Evolutionary conservation across 164 flowering plant genomes (phyloP), one percentile per base, ranked within the genome.

Genomic region (Vitis rotundifolia): DNA sequence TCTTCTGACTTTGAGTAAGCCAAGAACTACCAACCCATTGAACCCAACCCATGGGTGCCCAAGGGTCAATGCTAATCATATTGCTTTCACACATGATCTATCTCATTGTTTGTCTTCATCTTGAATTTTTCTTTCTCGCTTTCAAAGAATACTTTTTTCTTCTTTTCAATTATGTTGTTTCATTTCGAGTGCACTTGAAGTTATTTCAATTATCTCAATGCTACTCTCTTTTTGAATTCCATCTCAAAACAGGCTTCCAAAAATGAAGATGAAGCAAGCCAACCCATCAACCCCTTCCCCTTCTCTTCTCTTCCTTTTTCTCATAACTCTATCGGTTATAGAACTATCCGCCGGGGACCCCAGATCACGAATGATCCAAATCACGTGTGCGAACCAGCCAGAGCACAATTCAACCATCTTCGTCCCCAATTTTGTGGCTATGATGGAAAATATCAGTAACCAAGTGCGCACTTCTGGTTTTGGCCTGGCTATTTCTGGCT

Each of bases 361-460:
- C 50, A 84, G 99, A 85, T 11, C 89, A 1, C 81, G 85, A 15
- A 86, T 81, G 0, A 79, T 89, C 7, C 2, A 73, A 7, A 31
- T 81, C 19, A 63, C 1, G 0, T 94, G 98, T 50, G 76, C 72
- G 0, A 53, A 8, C 49, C 81, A 72, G 59, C 72, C 9, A 2
- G 93, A 88, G 84, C 79, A 89, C 82, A 94, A 92, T 60, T 1
- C 83, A 15, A 80, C 82, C 0, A 19, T 77, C 48, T 90, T 61
- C 56, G 92, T 89, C 13, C 89, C 89, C 12, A 91, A 91, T 66
- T 91, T 88, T 59, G 88, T 92, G 4, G 72, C 81, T 5, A 73
- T 88, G 9, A 92, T 92, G 97, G 89, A 87, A 59, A 91, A 79
- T 67, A 86, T 94, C 49, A 88, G 93, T 69, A 72, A 62, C 2